Conservation (phyloP, 2,329 filamentous ascomycete species). For the Colletotrichum coccodes region DNA sequence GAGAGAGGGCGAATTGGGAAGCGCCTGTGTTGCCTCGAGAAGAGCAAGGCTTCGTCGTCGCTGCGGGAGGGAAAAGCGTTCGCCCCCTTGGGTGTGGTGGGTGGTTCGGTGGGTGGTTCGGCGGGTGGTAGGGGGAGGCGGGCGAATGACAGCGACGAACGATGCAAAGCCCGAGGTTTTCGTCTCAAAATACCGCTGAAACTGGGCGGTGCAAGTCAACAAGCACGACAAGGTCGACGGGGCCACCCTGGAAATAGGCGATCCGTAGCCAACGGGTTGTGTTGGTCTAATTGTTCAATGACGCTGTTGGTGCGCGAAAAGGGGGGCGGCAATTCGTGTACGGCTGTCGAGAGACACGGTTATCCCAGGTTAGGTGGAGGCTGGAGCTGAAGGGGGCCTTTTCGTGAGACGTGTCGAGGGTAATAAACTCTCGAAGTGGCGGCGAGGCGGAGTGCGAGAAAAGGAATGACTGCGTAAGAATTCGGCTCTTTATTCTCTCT, state of each 20-base stretch:
- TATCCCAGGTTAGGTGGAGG: constrained; percentile 17
- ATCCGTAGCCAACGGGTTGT: constrained; percentile 20
- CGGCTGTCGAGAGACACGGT: constrained; percentile 22
- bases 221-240: constrained; percentile 13
- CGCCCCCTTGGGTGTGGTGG: constrained; percentile 9
- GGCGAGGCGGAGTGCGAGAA: constrained; percentile 16
- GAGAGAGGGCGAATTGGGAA: neutral
- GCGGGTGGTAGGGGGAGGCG: constrained; percentile 11
- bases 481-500: neutral
- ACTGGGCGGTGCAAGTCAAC: constrained; percentile 34
- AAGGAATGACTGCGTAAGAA: constrained; percentile 10
- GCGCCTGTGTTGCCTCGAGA: constrained; percentile 12
- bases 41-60: constrained; percentile 8
- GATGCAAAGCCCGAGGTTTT: constrained; percentile 19
- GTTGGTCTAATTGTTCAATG: neutral
- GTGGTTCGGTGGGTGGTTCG: neutral
- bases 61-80: constrained; percentile 19
- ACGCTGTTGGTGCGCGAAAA: constrained; percentile 11
- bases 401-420: constrained; percentile 17
- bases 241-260: constrained; percentile 21
- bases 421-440: constrained; percentile 5
- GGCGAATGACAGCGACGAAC: constrained; percentile 18
- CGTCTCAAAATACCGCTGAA: constrained; percentile 33
- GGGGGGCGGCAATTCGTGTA: constrained; percentile 16
- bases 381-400: neutral